Conservation (phyloP, 2,329 filamentous ascomycete species). For the Eutypella sp. region DNA sequence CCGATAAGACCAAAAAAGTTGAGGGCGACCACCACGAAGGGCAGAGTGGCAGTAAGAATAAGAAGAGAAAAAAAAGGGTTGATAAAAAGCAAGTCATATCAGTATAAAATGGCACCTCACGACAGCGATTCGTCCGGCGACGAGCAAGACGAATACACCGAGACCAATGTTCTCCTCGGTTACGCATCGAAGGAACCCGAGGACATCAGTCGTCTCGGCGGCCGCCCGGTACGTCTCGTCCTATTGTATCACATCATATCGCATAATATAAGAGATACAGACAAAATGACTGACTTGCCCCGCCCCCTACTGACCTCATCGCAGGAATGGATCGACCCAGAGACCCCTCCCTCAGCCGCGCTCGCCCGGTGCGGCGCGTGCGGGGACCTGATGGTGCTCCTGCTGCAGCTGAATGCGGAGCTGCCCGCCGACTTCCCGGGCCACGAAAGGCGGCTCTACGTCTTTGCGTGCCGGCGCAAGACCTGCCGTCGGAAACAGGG, state of each 20-base stretch:
- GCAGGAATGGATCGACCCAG: constrained; percentile 82
- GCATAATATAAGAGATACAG: too few species aligned
- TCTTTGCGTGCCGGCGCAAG: constrained; percentile 76
- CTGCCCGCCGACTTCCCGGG: constrained; percentile 80
- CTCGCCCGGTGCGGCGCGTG: constrained; percentile 85
- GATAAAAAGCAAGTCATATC: too few species aligned
- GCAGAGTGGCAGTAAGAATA: background rate
- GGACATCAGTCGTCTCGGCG: constrained; percentile 83
- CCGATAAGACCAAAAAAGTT: background rate
- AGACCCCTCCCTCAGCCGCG: constrained; percentile 65
- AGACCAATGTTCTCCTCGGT: constrained; percentile 85
- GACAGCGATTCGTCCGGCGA: constrained; percentile 81
- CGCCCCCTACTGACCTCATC: background rate
- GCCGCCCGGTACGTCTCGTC: constrained; percentile 64
- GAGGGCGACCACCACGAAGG: background rate
- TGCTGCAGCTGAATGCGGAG: constrained; percentile 88
- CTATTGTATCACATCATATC: background rate
- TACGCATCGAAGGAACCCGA: constrained; percentile 78
- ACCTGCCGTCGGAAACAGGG: constrained; percentile 78
- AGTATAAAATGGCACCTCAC: constrained; percentile 53
- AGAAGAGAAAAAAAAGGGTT: background rate
- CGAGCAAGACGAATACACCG: constrained; percentile 62
- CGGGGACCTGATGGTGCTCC: constrained; percentile 73
- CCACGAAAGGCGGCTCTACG: constrained; percentile 82
- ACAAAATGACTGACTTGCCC: background rate